These are phyloP conservation scores for Globisporangium takayamanum DNA, from an alignment of 352 stramenopile genomes.

Conservation along the genomic window DNA sequence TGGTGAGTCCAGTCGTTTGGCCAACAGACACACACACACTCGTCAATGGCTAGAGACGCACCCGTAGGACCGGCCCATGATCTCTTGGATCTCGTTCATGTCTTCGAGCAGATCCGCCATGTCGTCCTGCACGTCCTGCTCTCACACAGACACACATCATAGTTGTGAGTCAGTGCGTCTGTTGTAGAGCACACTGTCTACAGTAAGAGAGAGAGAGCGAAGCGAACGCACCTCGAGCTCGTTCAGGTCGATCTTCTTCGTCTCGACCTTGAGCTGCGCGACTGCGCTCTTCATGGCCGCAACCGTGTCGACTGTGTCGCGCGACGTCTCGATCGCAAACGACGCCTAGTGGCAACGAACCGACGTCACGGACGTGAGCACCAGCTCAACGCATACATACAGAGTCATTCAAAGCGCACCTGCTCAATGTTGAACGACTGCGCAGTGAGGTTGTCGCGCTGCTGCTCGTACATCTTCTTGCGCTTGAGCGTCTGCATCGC, in stretches of 20 bases:
- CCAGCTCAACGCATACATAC: no score
- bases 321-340: constrained; percentile 91
- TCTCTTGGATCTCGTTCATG: constrained; percentile 98
- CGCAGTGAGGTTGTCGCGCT: constrained; percentile 70
- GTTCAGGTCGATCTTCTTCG: constrained; percentile 95
- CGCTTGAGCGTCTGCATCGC: constrained; percentile 83
- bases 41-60: constrained; percentile 16
- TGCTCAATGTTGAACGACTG: constrained; percentile 88
- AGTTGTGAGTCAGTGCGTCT: background rate
- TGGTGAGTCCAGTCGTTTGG: background rate
- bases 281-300: constrained; percentile 92
- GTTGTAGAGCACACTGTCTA: background rate
- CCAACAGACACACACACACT: no score
- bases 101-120: constrained; percentile 97
- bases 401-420: constrained; percentile 1
- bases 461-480: constrained; percentile 87
- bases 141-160: background rate
- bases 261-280: constrained; percentile 90
- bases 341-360: constrained; percentile 16
- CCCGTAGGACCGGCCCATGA: constrained; percentile 94
- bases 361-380: no score
- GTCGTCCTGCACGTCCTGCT: constrained; percentile 92
- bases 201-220: background rate
- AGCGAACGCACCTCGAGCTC: constrained; percentile 89
- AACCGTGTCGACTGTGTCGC: constrained; percentile 90